Percentiles rank a stretch among this genome's conserved stretches.
phyloP scores from a whole-genome alignment of 176 grass and related monocot species.

The Cenchrus purpureus region DNA sequence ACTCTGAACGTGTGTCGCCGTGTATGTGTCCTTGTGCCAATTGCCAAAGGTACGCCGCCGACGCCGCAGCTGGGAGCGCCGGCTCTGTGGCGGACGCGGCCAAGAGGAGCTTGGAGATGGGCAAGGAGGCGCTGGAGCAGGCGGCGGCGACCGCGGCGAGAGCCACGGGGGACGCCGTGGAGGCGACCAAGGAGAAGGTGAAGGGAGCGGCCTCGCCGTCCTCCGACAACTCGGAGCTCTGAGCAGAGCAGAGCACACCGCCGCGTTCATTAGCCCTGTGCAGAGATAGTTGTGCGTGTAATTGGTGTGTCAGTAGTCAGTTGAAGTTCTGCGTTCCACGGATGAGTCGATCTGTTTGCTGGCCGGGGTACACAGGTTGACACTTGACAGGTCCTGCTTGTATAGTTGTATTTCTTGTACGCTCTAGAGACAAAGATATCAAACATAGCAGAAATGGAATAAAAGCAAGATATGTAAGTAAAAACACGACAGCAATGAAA shows the following conservation, averaged over 20 bases:
- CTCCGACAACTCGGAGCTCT: slow-evolving; percentile 6
- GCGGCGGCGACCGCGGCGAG: slow-evolving; percentile 41
- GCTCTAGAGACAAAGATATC: not conserved
- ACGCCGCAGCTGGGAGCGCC: not conserved
- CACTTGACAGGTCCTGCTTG: not conserved
- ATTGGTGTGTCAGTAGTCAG: not conserved
- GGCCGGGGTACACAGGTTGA: not conserved
- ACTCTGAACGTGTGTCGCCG: not conserved
- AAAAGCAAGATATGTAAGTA: not conserved
- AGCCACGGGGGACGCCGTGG: slow-evolving; percentile 41
- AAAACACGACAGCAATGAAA: too few relatives aligned
- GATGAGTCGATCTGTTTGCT: not conserved
- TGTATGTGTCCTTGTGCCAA: not conserved
- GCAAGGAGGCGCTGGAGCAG: slow-evolving; percentile 60
- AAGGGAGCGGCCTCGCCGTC: slow-evolving; percentile 40
- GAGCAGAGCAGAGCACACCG: not conserved
- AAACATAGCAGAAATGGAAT: not conserved
- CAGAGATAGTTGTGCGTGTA: not conserved
- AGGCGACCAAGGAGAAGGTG: slow-evolving; percentile 54
- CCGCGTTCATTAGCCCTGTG: not conserved
- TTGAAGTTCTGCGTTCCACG: not conserved
- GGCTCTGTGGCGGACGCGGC: slow-evolving; percentile 45
- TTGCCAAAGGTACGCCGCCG: slow-evolving; percentile 1
- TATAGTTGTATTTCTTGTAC: not conserved
- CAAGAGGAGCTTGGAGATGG: slow-evolving; percentile 60